These are phyloP conservation scores for Candida sonorensis DNA, from an alignment of 805 yeast genomes.

Conservation along the genomic window DNA sequence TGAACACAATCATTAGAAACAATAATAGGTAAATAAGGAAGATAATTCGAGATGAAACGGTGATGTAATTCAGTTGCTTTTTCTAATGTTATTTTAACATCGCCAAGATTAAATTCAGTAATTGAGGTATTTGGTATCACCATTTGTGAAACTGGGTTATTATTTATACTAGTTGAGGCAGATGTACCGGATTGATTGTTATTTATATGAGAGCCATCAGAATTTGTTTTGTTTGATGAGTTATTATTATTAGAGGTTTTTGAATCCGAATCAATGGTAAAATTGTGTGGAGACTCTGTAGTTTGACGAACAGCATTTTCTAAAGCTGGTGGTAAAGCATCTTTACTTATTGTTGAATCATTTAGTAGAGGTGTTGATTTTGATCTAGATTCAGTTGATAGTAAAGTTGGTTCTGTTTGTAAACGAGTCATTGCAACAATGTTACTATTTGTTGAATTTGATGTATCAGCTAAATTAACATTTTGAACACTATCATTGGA, in stretches of 20 bases:
- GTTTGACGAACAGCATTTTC: constrained; percentile 35
- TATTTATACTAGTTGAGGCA: too few relatives aligned
- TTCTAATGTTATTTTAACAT: constrained; percentile 55
- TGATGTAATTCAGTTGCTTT: constrained; percentile 71
- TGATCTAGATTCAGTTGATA: constrained; percentile 26
- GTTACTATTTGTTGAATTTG: constrained; percentile 1
- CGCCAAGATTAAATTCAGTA: constrained; percentile 69
- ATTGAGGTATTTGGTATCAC: constrained; percentile 26
- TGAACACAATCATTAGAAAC: constrained; percentile 65
- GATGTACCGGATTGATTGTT: constrained; percentile 11
- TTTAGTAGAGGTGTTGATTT: constrained; percentile 30
- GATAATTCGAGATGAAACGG: constrained; percentile 55
- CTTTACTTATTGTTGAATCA: constrained; percentile 36
- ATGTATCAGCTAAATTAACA: too few relatives aligned
- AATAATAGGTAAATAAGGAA: constrained; percentile 77
- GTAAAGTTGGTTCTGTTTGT: constrained; percentile 37
- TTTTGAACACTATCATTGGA: too few relatives aligned
- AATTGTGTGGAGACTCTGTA: constrained; percentile 21
- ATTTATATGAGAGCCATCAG: constrained; percentile 13
- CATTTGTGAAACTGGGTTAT: constrained; percentile 2
- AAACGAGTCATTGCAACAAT: constrained; percentile 34
- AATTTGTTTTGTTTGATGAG: too few relatives aligned
- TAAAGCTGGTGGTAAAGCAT: constrained; percentile 35
- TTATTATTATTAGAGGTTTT: background rate
- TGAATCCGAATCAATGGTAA: constrained; percentile 3